Base-by-base conservation (phyloP, 148 eudicot genomes). In the Vaccinium darrowii region DNA sequence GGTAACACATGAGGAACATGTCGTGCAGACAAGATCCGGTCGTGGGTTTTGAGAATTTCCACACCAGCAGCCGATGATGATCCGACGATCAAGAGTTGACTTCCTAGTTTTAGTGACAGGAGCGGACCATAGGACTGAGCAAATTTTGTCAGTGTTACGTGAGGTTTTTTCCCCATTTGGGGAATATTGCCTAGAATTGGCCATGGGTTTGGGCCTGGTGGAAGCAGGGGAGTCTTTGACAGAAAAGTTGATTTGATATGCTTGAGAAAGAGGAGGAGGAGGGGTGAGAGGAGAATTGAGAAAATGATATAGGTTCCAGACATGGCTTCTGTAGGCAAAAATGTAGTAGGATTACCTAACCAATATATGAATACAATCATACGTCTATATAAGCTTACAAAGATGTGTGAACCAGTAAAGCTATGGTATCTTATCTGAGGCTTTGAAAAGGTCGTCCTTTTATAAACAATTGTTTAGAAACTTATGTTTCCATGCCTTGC, bases 1-100 rank as follows among this genome's bases (percentile, higher is more conserved):
- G n/a, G 72, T 5, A 52, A n/a, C 43, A 9, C 27, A 11, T 57
- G 60, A 5, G 88, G 81, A 3, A 86, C 77, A 15, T 1, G 3
- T 7, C 90, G 77, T 0, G 51, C 90, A 1, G 85, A 84, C 14
- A 86, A 58, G 11, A 69, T 13, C 2, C 76, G 51, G 18, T 80
- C 71, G 18, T 62, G 74, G 83, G 75, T 81, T 47, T 49, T 80
- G 71, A 80, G 72, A 49, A 79, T 79, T 19, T 79, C 82, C 25
- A 0, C 1, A 1, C 69, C 82, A 8, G 49, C 67, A 1, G 49
- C 69, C 23, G 69, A 50, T 0, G 82, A 79, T 12, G 82, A 79
- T 7, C 67, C 69, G 3, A 79, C 67, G 82, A 79, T 57, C 50
- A 79, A n/a, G 67, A 33, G 25, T 33, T 33, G 65, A n/a, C 67